These are phyloP conservation scores for Argentina anserina DNA, from an alignment of 306 rosid genomes.

Conservation along the genomic window DNA sequence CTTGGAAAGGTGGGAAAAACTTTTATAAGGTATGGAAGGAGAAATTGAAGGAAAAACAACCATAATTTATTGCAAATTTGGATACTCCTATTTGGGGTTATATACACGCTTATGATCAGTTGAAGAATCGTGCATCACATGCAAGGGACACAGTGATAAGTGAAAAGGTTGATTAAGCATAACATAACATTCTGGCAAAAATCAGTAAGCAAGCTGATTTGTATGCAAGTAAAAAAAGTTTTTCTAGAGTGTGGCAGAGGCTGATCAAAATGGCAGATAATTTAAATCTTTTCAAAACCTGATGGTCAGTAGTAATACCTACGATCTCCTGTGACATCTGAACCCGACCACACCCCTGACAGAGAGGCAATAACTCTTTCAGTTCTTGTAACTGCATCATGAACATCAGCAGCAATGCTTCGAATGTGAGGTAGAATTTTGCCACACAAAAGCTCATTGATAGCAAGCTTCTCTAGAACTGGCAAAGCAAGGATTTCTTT, in stretches of 20 bases:
- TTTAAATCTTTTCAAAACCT: neutral
- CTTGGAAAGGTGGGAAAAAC: neutral
- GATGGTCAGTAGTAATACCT: slow-evolving; percentile 39
- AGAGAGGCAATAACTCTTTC: slow-evolving; percentile 80
- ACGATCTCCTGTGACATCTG: slow-evolving; percentile 54
- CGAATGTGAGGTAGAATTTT: slow-evolving; percentile 80
- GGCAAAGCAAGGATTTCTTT: slow-evolving; percentile 76
- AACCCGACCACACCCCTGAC: slow-evolving; percentile 83
- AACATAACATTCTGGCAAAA: neutral
- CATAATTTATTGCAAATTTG: neutral
- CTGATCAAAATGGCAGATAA: neutral
- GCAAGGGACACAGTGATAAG: neutral
- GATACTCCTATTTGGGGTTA: neutral
- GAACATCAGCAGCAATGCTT: slow-evolving; percentile 70
- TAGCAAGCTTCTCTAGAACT: slow-evolving; percentile 80
- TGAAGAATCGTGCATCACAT: neutral
- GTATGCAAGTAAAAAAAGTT: neutral
- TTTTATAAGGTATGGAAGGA: neutral
- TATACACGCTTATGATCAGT: neutral
- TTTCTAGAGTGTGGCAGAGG: neutral
- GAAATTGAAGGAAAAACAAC: neutral
- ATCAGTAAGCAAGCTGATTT: neutral
- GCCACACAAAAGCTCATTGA: slow-evolving; percentile 78
- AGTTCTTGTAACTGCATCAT: slow-evolving; percentile 86
- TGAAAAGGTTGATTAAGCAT: neutral